phyloP scores from a whole-genome alignment of 176 grass and related monocot genomes.

The Rhynchospora breviuscula region DNA sequence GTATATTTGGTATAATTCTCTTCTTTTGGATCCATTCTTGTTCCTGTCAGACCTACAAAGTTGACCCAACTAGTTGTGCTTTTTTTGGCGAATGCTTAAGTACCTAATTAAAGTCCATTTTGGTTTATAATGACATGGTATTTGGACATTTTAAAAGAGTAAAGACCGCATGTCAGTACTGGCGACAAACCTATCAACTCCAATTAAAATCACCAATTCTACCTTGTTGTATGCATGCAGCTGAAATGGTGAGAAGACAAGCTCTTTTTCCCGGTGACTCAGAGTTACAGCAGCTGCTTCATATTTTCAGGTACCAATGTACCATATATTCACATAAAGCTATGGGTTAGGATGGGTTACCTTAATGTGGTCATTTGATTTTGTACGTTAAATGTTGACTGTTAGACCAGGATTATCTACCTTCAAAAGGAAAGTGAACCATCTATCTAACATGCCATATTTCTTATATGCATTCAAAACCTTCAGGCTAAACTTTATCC shows the following conservation, averaged over 20 bases:
- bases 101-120: neutral
- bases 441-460: neutral
- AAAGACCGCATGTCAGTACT: neutral
- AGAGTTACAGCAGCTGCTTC: slow-evolving; percentile 80
- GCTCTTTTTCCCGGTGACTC: slow-evolving; percentile 80
- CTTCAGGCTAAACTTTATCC: neutral
- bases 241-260: slow-evolving; percentile 81
- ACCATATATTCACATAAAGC: neutral
- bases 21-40: neutral
- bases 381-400: neutral
- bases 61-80: neutral
- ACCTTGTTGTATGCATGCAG: slow-evolving; percentile 24
- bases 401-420: neutral
- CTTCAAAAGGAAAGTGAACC: neutral
- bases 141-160: neutral
- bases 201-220: neutral
- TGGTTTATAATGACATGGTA: neutral
- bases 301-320: slow-evolving; percentile 62
- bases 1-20: slow-evolving; percentile 65
- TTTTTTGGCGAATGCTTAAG: neutral
- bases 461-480: neutral
- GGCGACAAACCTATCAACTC: neutral
- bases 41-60: neutral
- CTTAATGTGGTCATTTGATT: neutral
- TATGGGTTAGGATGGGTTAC: neutral